phyloP scores from a whole-genome alignment of 2,329 filamentous ascomycete genomes.

The Pyrenochaeta sp. region DNA sequence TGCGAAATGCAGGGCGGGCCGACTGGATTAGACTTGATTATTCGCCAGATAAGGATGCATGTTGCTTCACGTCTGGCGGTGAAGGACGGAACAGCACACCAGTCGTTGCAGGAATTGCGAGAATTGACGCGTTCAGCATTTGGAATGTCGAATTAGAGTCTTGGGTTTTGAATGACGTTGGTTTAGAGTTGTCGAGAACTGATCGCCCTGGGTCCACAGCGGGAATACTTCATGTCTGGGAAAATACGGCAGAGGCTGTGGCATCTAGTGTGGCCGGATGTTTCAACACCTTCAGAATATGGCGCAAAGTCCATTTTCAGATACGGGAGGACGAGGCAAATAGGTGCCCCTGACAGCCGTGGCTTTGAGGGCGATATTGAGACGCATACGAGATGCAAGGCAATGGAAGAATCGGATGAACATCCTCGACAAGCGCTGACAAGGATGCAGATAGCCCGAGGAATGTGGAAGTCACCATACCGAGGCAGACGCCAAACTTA shows the following conservation, averaged over 20 bases:
- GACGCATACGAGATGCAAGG: constrained; percentile 8
- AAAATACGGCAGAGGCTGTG: constrained; percentile 14
- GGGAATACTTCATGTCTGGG: constrained; percentile 11
- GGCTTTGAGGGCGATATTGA: constrained; percentile 9
- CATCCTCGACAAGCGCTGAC: constrained; percentile 13
- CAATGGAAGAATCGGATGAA: constrained; percentile 6
- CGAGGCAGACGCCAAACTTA: constrained; percentile 4
- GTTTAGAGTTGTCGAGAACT: constrained; percentile 24
- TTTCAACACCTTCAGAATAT: constrained; percentile 1
- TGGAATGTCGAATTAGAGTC: constrained; percentile 5
- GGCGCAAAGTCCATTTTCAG: background rate
- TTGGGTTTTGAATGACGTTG: constrained; percentile 17
- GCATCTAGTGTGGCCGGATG: background rate
- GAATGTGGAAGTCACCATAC: background rate
- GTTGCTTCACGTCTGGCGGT: constrained; percentile 4
- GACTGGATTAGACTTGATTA: too few relatives aligned
- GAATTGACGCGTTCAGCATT: background rate
- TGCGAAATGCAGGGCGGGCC: constrained; percentile 12
- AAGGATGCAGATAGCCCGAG: constrained; percentile 1
- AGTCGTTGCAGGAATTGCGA: constrained; percentile 1
- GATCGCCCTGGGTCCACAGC: constrained; percentile 21
- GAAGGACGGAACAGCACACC: constrained; percentile 2
- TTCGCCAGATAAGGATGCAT: constrained; percentile 2
- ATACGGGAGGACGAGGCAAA: constrained; percentile 2
- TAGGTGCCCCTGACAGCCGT: too few relatives aligned